These are phyloP conservation scores for Naganishia vaughanmartiniae DNA, from an alignment of 768 basidiomycete species.

Conservation along the genomic window DNA sequence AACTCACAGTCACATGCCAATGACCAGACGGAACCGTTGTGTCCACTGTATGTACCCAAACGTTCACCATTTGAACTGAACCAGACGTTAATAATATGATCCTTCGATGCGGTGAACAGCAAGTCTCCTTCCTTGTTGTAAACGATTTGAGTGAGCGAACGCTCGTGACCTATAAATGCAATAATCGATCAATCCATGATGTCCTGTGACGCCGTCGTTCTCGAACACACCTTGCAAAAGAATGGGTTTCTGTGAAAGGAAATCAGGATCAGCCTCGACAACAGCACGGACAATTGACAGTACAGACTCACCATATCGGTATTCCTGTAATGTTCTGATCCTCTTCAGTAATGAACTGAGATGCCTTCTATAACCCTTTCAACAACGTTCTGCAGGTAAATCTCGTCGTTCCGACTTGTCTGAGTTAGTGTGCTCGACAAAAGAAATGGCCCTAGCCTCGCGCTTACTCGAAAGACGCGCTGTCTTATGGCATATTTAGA, in stretches of 20 bases:
- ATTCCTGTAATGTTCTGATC: background rate
- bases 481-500: background rate
- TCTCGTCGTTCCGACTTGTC: background rate
- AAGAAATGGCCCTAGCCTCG: conserved; percentile 3
- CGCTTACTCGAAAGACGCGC: background rate
- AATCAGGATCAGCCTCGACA: background rate
- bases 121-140: conserved; percentile 96
- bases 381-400: background rate
- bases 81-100: conserved; percentile 93
- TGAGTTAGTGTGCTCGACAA: background rate
- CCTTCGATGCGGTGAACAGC: conserved; percentile 93
- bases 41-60: conserved; percentile 90
- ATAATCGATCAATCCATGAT: background rate
- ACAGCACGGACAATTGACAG: background rate
- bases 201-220: background rate
- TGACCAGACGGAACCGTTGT: conserved; percentile 96
- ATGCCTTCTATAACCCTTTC: background rate
- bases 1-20: conserved; percentile 88
- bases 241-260: conserved; percentile 62
- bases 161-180: conserved; percentile 74
- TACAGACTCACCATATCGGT: conserved; percentile 9
- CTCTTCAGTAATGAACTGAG: background rate
- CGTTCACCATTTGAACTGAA: conserved; percentile 96
- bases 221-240: conserved; percentile 63
- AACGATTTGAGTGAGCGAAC: conserved; percentile 94